These are phyloP conservation scores for Ramaria sp. DNA, from an alignment of 768 basidiomycete species.

Conservation along the genomic window DNA sequence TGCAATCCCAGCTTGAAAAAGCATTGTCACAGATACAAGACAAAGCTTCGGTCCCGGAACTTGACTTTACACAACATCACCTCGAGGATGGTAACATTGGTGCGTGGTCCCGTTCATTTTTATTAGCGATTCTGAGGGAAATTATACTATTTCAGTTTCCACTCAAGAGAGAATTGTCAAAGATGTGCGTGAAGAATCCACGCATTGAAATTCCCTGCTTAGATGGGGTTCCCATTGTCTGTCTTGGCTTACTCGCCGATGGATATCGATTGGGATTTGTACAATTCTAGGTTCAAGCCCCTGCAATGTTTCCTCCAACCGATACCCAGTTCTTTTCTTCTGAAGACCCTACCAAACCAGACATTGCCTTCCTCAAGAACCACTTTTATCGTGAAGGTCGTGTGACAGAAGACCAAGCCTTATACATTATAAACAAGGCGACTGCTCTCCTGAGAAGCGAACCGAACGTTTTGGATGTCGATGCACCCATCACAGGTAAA, in stretches of 20 bases:
- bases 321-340: constrained; percentile 87
- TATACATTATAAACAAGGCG: constrained; percentile 87
- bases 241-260: background rate
- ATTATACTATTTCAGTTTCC: constrained; percentile 42
- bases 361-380: constrained; percentile 94
- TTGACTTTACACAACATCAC: constrained; percentile 87
- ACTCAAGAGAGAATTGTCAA: constrained; percentile 95
- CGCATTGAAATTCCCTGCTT: background rate
- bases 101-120: background rate
- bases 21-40: constrained; percentile 17
- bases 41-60: constrained; percentile 40
- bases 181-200: constrained; percentile 48
- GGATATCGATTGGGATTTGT: background rate
- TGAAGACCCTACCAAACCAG: constrained; percentile 81
- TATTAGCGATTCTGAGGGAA: background rate
- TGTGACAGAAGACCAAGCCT: constrained; percentile 86
- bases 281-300: constrained; percentile 78
- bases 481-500: constrained; percentile 94
- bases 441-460: constrained; percentile 75
- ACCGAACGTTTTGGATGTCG: constrained; percentile 85
- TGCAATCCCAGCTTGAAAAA: constrained; percentile 15
- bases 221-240: background rate
- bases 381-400: constrained; percentile 97
- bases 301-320: constrained; percentile 86
- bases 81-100: constrained; percentile 74